These are phyloP conservation scores for Rhynchospora breviuscula DNA, from an alignment of 176 grass and related monocot species.

Conservation along the genomic window DNA sequence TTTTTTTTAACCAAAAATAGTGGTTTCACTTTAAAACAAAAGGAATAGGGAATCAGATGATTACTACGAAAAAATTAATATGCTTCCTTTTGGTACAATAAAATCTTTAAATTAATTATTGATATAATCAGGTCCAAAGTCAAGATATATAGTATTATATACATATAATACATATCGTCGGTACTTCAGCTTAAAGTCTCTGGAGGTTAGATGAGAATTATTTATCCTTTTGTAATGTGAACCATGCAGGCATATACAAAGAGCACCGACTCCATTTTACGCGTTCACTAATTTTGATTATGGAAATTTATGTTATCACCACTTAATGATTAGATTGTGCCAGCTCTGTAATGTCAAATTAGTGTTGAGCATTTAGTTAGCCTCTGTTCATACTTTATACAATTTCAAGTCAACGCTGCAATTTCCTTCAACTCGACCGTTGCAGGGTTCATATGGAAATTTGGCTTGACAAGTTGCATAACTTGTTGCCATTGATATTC, in stretches of 20 bases:
- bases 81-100: too few relatives aligned
- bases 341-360: background rate
- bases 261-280: background rate
- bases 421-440: background rate
- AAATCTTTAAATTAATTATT: background rate
- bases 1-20: too few relatives aligned
- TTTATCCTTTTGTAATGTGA: background rate
- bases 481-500: background rate
- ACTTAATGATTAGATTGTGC: background rate
- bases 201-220: background rate
- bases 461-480: background rate
- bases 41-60: too few relatives aligned
- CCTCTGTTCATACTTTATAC: background rate
- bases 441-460: background rate
- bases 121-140: background rate
- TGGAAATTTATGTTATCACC: background rate
- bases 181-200: background rate
- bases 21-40: too few relatives aligned
- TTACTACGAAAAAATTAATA: too few relatives aligned
- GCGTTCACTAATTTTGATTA: background rate
- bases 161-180: background rate
- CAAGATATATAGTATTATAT: background rate
- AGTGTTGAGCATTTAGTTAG: background rate
- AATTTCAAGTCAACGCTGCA: background rate
- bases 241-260: background rate